These are phyloP conservation scores for Flaveria trinervia DNA, from an alignment of 129 eudicot genomes.

Conservation along the genomic window DNA sequence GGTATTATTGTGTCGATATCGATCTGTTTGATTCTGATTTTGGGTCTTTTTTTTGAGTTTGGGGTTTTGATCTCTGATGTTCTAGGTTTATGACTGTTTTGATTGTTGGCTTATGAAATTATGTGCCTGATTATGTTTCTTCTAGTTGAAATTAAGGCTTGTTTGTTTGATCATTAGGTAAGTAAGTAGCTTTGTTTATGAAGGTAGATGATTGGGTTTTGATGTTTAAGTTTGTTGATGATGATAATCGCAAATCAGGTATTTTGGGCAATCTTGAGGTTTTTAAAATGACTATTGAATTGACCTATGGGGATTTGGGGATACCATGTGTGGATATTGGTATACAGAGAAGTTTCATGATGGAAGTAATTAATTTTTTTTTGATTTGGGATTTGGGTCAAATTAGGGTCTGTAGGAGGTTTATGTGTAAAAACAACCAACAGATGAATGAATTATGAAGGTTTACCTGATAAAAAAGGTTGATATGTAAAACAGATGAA, in stretches of 20 bases:
- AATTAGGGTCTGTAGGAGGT: no score
- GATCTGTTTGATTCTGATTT: slow-evolving; percentile 5
- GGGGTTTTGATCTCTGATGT: background rate
- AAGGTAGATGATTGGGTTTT: slow-evolving; percentile 7
- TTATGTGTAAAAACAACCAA: no score
- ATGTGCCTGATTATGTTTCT: background rate
- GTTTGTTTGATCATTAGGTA: slow-evolving; percentile 3
- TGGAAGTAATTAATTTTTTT: no score
- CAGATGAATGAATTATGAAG: no score
- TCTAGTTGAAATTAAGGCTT: background rate
- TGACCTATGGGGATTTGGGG: background rate
- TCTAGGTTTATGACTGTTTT: background rate
- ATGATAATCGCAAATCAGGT: background rate
- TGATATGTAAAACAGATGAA: no score
- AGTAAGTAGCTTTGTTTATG: background rate
- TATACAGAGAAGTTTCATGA: no score
- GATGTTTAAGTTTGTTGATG: slow-evolving; percentile 22
- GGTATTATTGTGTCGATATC: slow-evolving; percentile 34
- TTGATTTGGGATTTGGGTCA: no score
- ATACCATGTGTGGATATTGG: background rate
- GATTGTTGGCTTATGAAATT: background rate
- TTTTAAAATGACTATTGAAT: no score
- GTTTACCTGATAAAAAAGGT: no score
- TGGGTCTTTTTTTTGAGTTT: background rate
- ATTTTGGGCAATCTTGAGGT: background rate